phyloP scores from a whole-genome alignment of 2,329 filamentous ascomycete genomes.

The Penicillium sp. region DNA sequence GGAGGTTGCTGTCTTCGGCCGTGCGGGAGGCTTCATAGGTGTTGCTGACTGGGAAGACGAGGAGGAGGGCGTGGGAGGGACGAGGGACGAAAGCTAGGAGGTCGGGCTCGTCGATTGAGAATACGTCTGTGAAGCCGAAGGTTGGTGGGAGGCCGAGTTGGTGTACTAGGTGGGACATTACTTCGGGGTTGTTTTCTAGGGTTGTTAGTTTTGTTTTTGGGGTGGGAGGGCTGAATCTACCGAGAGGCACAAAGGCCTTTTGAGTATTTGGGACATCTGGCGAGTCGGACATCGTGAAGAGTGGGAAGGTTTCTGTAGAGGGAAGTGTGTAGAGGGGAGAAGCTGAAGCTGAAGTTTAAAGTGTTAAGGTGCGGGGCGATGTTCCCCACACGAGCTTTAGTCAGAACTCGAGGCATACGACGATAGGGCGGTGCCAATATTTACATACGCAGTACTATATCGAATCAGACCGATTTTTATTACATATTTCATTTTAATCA shows the following conservation, averaged over 20 bases:
- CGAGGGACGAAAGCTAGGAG: conserved; percentile 82
- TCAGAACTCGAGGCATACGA: not conserved
- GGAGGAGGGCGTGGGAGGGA: conserved; percentile 78
- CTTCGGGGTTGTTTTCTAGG: conserved; percentile 71
- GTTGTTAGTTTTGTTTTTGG: conserved; percentile 8
- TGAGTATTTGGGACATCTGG: conserved; percentile 36
- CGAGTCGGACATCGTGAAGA: conserved; percentile 29
- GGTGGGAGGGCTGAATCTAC: conserved; percentile 23
- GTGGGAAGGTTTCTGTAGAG: too few species aligned
- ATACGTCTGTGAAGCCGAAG: conserved; percentile 83
- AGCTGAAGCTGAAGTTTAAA: not conserved
- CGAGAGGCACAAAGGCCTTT: conserved; percentile 48
- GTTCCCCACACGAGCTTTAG: conserved; percentile 4
- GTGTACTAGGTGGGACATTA: conserved; percentile 79
- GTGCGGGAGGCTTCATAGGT: conserved; percentile 72
- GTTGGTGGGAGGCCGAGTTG: conserved; percentile 74
- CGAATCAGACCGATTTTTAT: too few species aligned
- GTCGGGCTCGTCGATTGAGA: conserved; percentile 78
- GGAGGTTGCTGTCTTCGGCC: conserved; percentile 62
- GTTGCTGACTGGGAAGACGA: conserved; percentile 81
- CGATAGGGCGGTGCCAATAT: too few species aligned
- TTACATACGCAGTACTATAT: too few species aligned
- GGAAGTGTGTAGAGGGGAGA: too few species aligned
- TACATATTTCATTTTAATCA: too few species aligned
- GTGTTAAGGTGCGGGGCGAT: conserved; percentile 4